Conservation (phyloP, 2,329 filamentous ascomycete species). For the Phyllosticta citriasiana region DNA sequence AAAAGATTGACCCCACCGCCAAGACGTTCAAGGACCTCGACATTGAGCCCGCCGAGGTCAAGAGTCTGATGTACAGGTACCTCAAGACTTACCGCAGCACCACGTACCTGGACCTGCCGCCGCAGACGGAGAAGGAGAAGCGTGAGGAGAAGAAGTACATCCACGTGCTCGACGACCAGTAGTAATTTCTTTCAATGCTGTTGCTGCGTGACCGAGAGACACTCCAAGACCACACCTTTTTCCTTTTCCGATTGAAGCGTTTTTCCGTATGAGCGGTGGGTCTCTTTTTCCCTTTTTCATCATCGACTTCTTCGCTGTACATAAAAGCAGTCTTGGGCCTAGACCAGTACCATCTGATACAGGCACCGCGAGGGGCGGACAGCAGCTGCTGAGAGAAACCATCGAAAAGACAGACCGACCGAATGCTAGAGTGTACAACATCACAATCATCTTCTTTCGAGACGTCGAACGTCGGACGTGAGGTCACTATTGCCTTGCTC, state of each 20-base stretch:
- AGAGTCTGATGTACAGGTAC: conserved; percentile 85
- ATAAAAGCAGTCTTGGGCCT: neutral
- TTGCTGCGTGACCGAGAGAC: neutral
- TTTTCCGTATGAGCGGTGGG: neutral
- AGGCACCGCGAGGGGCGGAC: neutral
- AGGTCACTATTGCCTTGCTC: no score
- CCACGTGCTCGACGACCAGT: conserved; percentile 54
- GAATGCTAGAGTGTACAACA: neutral
- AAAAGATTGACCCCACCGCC: conserved; percentile 77
- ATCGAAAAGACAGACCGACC: neutral
- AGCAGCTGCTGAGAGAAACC: neutral
- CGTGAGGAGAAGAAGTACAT: conserved; percentile 93
- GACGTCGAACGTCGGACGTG: neutral
- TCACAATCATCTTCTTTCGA: neutral
- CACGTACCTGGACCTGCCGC: conserved; percentile 84
- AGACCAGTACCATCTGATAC: neutral
- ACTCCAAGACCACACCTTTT: neutral
- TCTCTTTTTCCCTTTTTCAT: neutral
- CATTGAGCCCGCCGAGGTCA: conserved; percentile 80
- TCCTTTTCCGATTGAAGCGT: neutral
- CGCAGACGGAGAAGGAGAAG: conserved; percentile 89
- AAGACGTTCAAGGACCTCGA: conserved; percentile 94
- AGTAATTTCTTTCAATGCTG: conserved; percentile 11
- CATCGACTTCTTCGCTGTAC: neutral
- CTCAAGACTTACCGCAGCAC: conserved; percentile 85